Evolutionary conservation across 2,329 filamentous ascomycete species (phyloP), one percentile per base, ranked within the genome.

Genomic region (Botrytis hyacinthi): DNA sequence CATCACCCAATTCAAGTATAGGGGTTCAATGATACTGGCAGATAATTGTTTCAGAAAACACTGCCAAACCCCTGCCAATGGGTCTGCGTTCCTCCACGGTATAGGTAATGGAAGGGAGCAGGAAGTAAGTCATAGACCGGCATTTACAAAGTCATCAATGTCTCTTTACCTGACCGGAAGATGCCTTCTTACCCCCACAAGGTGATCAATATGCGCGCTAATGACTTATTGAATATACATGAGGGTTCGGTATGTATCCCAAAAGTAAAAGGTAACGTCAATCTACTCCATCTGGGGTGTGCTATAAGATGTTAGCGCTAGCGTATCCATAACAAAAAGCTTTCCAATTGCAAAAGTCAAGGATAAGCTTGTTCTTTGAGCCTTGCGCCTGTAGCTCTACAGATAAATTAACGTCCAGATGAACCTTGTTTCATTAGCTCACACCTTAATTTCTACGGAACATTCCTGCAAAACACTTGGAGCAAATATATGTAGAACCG

Each of bases 1-100:
- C 8, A 48, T 63, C 70, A 40, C 60, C 29, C n/a, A 20, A 42
- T 32, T 40, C 22, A 22, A 35, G 32, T 29, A 40, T 46, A 54
- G 32, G 22, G 59, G 44, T 44, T 35, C 35, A 66, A 40, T 48
- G 35, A 26, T 54, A 44, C 26, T 48, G 14, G 32, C 44, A 57
- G 51, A 32, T 32, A 32, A 35, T 57, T 42, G 70, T 71, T 71
- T 65, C 44, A 71, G 4, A 40, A 65, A 54, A 44, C 26, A n/a
- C 46, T 29, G 20, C 26, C 14, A 12, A n/a, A 32, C 29, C 59
- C 69, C 42, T 66, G 44, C 35, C 20, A 35, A 51, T 66, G 29
- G 29, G 22, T 37, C 42, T 66, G 12, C 22, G 22, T 48, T 66
- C 44, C 63, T 51, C 63, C 44, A 48, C 44, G 29, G 18, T 18